A percentile compares a stretch with the other conserved stretches of the same genome.
Conservation (phyloP, 345 rosid species). For the Aurinia saxatilis region DNA sequence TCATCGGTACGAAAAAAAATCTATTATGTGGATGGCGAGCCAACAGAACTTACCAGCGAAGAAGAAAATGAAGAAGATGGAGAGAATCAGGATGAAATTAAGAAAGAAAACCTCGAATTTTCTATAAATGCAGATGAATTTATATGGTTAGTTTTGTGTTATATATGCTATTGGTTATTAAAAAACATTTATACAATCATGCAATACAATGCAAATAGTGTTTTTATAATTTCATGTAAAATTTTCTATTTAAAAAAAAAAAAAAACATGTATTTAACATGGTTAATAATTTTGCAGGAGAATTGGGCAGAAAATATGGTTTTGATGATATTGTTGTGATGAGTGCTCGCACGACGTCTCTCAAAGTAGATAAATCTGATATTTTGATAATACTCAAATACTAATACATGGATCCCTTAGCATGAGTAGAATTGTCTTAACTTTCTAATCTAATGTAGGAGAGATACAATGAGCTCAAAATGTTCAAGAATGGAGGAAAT, state of each 20-base stretch:
- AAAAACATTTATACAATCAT: background rate
- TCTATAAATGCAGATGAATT: too few species aligned
- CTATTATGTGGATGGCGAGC: constrained; percentile 1
- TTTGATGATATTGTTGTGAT: constrained; percentile 41
- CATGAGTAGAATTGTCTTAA: background rate
- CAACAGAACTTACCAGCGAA: background rate
- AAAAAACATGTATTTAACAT: too few species aligned
- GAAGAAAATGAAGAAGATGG: background rate
- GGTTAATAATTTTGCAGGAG: constrained; percentile 36
- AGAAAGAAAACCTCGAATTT: background rate
- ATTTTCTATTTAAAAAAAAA: too few species aligned
- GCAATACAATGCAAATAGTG: background rate
- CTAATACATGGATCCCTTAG: background rate
- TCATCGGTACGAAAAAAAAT: constrained; percentile 8
- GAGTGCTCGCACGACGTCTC: constrained; percentile 44
- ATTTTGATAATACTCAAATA: constrained; percentile 43
- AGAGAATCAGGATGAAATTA: too few species aligned
- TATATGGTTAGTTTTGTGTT: constrained; percentile 14
- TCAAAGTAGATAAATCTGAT: constrained; percentile 43
- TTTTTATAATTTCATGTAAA: too few species aligned
- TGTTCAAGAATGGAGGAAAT: constrained; percentile 38
- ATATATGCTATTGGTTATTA: background rate
- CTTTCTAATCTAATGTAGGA: constrained; percentile 42
- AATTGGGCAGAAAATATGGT: constrained; percentile 51
- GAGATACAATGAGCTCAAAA: constrained; percentile 45